phyloP scores from a whole-genome alignment of 805 yeast species.

The Ogataea trehaloabstinens region DNA sequence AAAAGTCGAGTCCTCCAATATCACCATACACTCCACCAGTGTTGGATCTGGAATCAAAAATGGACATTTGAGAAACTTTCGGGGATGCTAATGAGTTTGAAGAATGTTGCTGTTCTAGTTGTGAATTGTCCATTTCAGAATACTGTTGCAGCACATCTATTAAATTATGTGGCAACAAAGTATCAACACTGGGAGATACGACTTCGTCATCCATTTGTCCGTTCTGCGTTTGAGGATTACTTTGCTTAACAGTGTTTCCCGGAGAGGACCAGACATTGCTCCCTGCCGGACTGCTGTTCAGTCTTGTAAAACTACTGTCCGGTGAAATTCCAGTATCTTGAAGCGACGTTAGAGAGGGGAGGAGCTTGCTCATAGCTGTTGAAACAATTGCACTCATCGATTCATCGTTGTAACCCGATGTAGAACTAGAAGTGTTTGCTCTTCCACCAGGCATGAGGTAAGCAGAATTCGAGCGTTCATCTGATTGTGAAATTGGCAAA shows the following conservation, averaged over 20 bases:
- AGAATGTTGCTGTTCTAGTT: slow-evolving; percentile 5
- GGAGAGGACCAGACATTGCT: slow-evolving; percentile 14
- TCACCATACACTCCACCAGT: slow-evolving; percentile 9
- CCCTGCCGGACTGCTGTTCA: slow-evolving; percentile 13
- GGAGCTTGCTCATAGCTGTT: slow-evolving; percentile 24
- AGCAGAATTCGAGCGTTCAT: slow-evolving; percentile 18
- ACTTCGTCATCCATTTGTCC: slow-evolving; percentile 3
- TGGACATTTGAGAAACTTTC: slow-evolving; percentile 13
- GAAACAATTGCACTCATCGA: slow-evolving; percentile 20
- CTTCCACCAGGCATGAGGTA: slow-evolving; percentile 3
- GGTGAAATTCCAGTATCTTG: slow-evolving; percentile 15
- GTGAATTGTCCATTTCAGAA: slow-evolving; percentile 3
- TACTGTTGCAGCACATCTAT: slow-evolving; percentile 27
- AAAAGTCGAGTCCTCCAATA: slow-evolving; percentile 7
- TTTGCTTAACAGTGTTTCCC: slow-evolving; percentile 5
- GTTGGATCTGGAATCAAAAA: slow-evolving; percentile 13
- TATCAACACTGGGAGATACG: slow-evolving; percentile 21
- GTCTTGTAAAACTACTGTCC: slow-evolving; percentile 11
- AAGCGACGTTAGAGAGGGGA: slow-evolving; percentile 9
- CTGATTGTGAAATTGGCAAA: slow-evolving; percentile 17
- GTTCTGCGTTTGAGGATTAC: neutral
- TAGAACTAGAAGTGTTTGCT: slow-evolving; percentile 7
- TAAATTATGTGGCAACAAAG: slow-evolving; percentile 29
- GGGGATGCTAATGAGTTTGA: slow-evolving; percentile 12
- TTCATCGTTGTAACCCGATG: slow-evolving; percentile 11